phyloP scores from a whole-genome alignment of 495 filamentous ascomycete species.

The Viridothelium virens region DNA sequence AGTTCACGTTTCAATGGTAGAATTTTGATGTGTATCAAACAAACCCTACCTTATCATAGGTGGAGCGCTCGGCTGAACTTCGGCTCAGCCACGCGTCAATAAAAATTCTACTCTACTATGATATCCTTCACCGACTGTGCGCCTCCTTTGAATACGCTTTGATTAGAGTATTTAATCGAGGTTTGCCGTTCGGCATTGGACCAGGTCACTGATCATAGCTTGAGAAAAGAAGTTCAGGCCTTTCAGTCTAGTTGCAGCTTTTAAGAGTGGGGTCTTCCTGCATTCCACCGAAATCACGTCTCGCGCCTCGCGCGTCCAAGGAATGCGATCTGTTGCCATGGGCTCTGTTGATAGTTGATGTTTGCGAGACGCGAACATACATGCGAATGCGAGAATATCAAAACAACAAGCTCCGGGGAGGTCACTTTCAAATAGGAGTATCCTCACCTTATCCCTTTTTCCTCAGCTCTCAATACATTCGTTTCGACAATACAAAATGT shows the following conservation, averaged over 20 bases:
- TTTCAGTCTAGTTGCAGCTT: no score
- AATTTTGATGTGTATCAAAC: not conserved
- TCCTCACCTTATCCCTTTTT: not conserved
- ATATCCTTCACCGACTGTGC: not conserved
- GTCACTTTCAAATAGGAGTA: not conserved
- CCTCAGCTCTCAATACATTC: not conserved
- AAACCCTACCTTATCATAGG: not conserved
- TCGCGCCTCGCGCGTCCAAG: constrained; percentile 1
- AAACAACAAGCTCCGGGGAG: not conserved
- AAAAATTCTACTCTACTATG: not conserved
- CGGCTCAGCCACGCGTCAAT: not conserved
- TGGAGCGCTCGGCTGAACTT: not conserved
- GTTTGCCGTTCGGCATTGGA: not conserved
- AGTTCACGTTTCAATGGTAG: not conserved
- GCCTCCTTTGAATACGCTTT: no score
- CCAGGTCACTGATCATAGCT: not conserved
- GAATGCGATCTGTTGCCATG: constrained; percentile 1
- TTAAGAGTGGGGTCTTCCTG: no score
- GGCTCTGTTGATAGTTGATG: not conserved
- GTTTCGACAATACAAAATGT: constrained; percentile 12
- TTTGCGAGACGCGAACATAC: no score
- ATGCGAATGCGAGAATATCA: not conserved
- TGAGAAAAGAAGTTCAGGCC: not conserved
- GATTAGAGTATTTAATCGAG: not conserved
- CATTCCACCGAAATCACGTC: not conserved